These are phyloP conservation scores for Monilinia vaccinii-corymbosi DNA, from an alignment of 2,329 filamentous ascomycete genomes.

Conservation along the genomic window DNA sequence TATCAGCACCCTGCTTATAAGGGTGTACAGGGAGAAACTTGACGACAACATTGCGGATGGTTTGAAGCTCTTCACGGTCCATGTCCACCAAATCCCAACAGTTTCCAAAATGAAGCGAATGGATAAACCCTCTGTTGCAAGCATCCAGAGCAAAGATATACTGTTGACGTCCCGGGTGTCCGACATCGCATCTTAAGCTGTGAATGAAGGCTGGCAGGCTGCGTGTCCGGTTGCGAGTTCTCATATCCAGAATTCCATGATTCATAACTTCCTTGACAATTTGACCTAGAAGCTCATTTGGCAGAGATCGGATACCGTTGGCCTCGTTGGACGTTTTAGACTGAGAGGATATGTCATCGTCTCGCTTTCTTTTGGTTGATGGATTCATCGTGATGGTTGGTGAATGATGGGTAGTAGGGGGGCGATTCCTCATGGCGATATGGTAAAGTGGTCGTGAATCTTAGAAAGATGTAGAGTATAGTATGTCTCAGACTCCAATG, in stretches of 20 bases:
- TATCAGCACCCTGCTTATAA: too few species aligned
- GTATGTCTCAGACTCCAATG: not conserved
- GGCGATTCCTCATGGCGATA: not conserved
- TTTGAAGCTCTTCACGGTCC: not conserved
- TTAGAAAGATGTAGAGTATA: not conserved
- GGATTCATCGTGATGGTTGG: not conserved
- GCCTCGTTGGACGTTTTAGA: too few species aligned
- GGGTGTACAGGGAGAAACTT: not conserved
- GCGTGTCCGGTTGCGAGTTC: not conserved
- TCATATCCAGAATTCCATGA: not conserved
- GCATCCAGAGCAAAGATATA: not conserved
- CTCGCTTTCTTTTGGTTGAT: not conserved
- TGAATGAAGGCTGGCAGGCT: not conserved
- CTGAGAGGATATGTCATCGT: not conserved
- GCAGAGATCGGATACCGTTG: not conserved
- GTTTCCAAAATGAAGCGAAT: not conserved
- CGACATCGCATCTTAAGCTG: not conserved
- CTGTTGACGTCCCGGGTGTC: too few species aligned
- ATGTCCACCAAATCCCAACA: not conserved
- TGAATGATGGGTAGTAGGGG: not conserved
- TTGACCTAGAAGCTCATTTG: not conserved
- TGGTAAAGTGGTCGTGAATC: too few species aligned
- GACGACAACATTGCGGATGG: not conserved
- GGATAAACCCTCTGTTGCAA: not conserved
- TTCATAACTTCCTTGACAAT: not conserved